Conservation (phyloP, 108 stramenopile genomes). For the Cyclotella choctawhatcheeana region DNA sequence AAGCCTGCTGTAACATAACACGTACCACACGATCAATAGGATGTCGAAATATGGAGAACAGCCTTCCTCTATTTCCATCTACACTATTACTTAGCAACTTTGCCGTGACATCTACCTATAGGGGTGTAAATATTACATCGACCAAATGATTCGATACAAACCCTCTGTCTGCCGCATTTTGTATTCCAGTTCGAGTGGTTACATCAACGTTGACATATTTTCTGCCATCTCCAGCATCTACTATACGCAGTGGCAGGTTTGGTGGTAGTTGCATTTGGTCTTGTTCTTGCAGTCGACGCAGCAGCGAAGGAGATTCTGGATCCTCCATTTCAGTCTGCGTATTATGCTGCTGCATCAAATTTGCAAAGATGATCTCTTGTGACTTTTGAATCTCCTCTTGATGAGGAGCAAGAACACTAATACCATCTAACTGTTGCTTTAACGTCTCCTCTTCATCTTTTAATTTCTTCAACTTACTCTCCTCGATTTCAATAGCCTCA, state of each 20-base stretch:
- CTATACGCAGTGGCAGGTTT: slow-evolving; percentile 28
- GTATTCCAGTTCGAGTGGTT: slow-evolving; percentile 39
- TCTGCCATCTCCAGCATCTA: slow-evolving; percentile 45
- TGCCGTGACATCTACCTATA: slow-evolving; percentile 26
- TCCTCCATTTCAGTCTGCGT: background rate
- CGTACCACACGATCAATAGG: slow-evolving; percentile 47
- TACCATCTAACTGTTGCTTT: background rate
- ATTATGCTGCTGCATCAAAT: background rate
- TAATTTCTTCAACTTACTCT: slow-evolving; percentile 4
- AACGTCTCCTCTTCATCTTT: slow-evolving; percentile 11
- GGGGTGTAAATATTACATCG: slow-evolving; percentile 49
- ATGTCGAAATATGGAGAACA: slow-evolving; percentile 51
- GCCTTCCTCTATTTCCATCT: slow-evolving; percentile 33
- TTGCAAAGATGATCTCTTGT: background rate
- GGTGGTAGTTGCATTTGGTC: background rate
- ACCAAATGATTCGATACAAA: slow-evolving; percentile 44
- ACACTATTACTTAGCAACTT: slow-evolving; percentile 40
- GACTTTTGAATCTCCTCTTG: background rate
- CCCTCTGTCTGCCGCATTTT: slow-evolving; percentile 27
- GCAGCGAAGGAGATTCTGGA: background rate
- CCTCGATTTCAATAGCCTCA: background rate
- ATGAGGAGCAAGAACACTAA: too few species aligned
- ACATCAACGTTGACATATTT: slow-evolving; percentile 57
- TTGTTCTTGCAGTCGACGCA: background rate
- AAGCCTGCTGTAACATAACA: too few species aligned